Conservation (phyloP, 108 stramenopile species). For the Nannochloropsis oceanica region DNA sequence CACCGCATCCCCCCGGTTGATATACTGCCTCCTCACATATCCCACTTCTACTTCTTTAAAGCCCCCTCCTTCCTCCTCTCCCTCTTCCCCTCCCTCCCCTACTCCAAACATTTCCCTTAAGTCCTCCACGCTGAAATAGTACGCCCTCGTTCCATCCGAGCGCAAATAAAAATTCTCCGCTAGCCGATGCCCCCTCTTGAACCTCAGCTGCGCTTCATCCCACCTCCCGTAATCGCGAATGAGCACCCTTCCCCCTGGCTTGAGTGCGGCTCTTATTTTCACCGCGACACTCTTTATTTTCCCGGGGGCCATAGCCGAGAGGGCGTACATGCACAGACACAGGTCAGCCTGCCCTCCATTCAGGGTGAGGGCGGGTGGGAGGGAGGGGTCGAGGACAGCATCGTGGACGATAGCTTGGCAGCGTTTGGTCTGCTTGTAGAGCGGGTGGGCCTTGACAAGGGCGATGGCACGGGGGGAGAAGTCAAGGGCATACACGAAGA, state of each 20-base stretch:
- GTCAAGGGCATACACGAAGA: slow-evolving; percentile 13
- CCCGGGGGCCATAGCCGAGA: slow-evolving; percentile 20
- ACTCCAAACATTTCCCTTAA: slow-evolving; percentile 7
- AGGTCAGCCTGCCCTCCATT: slow-evolving; percentile 9
- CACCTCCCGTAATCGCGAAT: slow-evolving; percentile 24
- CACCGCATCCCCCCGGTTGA: slow-evolving; percentile 8
- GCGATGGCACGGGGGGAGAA: slow-evolving; percentile 1
- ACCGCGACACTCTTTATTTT: neutral
- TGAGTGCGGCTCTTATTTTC: neutral
- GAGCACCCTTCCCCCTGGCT: slow-evolving; percentile 10
- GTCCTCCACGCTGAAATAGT: slow-evolving; percentile 17
- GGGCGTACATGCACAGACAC: slow-evolving; percentile 5
- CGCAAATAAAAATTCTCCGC: slow-evolving; percentile 13
- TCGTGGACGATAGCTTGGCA: slow-evolving; percentile 11
- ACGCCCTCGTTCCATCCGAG: slow-evolving; percentile 16
- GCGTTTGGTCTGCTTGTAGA: slow-evolving; percentile 12
- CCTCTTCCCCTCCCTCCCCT: neutral
- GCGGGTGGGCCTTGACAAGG: slow-evolving; percentile 14
- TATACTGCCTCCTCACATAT: slow-evolving; percentile 18
- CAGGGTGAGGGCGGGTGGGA: neutral
- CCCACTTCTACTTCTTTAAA: slow-evolving; percentile 6
- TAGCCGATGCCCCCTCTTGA: slow-evolving; percentile 3
- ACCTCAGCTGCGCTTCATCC: slow-evolving; percentile 26
- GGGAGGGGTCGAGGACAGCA: neutral
- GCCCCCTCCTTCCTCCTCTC: neutral